Evolutionary conservation across 1,284 basidiomycete genomes (phyloP).

Genomic region (Coniophora puteana): DNA sequence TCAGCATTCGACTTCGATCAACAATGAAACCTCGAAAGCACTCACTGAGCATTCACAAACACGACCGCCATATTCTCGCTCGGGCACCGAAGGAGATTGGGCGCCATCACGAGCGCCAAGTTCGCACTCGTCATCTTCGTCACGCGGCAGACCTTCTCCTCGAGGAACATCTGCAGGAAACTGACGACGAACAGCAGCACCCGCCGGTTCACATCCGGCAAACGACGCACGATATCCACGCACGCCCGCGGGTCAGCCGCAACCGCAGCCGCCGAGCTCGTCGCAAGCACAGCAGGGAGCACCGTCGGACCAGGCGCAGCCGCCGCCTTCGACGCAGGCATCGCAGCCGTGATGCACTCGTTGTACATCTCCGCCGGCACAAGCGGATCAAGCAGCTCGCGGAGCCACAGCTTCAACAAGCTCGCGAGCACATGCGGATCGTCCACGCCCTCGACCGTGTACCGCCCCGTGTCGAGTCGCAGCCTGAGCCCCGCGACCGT

Average conservation of each 20-base stretch:
- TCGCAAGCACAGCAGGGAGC: too few species aligned
- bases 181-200: conserved; percentile 85
- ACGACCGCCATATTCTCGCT: conserved; percentile 82
- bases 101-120: conserved; percentile 82
- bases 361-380: conserved; percentile 86
- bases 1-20: conserved; percentile 4
- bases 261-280: too few species aligned
- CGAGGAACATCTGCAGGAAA: conserved; percentile 85
- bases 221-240: conserved; percentile 67
- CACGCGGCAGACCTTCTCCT: conserved; percentile 61
- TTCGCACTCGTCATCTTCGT: conserved; percentile 89
- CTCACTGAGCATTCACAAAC: conserved; percentile 85
- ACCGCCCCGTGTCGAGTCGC: conserved; percentile 86
- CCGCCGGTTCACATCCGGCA: conserved; percentile 81
- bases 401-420: conserved; percentile 87
- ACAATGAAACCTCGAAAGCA: conserved; percentile 14
- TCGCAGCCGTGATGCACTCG: conserved; percentile 74
- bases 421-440: conserved; percentile 88
- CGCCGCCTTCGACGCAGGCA: too few species aligned
- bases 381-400: conserved; percentile 85
- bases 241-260: conserved; percentile 65
- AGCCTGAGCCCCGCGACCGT: conserved; percentile 81
- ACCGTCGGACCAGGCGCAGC: too few species aligned
- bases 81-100: conserved; percentile 80
- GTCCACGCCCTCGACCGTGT: conserved; percentile 82